Evolutionary conservation across 2,329 filamentous ascomycete genomes (phyloP), one percentile per base, ranked within the genome.

Genomic region (Paraconiothyrium sp.): DNA sequence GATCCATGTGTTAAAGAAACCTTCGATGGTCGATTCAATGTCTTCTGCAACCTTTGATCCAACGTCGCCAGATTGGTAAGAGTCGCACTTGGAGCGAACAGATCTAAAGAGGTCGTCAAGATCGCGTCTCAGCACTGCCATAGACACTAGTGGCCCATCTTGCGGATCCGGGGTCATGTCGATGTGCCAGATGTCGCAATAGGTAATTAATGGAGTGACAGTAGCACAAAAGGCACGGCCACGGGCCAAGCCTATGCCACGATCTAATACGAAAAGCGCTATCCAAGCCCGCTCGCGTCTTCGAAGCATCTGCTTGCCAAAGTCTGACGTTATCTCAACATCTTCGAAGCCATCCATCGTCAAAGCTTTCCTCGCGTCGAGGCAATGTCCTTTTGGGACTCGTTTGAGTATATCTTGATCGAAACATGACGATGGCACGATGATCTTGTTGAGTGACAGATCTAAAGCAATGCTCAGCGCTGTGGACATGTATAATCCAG

Each of bases 131-230:
- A 92, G 77, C 4, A 92, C 88, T 0, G 89, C 88, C 80, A 92
- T 90, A 0, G 90, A 92, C 16, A 90, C 86, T 54, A 92, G 81
- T n/a, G 89, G 88, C 0, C 89, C 89, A 72, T 92, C 90, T 73
- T 89, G 89, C 13, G 84, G 81, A 70, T 92, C 89, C 1, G 88
- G 86, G 57, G 89, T 82, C 37, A 84, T 82, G 9, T 86, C 88
- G 14, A 85, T 78, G 67, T 92, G 89, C 90, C 90, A 92, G 8
- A 83, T 82, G 65, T 92, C 89, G 67, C 90, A 92, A 51, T 87
- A 85, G 63, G 88, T 86, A 22, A 92, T 83, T 0, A 91, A 81
- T 1, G 86, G 84, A 1, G 89, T 90, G 54, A 89, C 82, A 0
- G 90, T 90, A 0, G 92, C 85, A 0, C 88, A 89, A 68, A 90